Evolutionary conservation across 768 basidiomycete genomes (phyloP).

Genomic region (Lenzites betulinus): DNA sequence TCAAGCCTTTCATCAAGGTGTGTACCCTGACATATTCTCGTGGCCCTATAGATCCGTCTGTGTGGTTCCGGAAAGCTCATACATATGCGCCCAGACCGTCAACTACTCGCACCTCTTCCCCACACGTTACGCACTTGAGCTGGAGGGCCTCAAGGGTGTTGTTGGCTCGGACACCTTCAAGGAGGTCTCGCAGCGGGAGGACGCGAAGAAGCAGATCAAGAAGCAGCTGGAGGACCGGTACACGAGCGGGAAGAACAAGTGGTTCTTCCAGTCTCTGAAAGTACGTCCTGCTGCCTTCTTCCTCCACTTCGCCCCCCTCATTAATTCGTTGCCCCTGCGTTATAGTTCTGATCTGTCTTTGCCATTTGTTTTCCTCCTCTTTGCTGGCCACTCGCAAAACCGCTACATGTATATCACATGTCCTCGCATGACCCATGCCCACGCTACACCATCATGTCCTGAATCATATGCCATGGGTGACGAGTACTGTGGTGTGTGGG

Average conservation of each 20-base stretch:
- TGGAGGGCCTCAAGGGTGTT: conserved; percentile 90
- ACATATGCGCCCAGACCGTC: conserved; percentile 56
- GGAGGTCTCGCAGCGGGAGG: conserved; percentile 93
- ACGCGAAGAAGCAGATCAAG: conserved; percentile 95
- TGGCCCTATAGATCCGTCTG: neutral
- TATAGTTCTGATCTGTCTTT: conserved; percentile 17
- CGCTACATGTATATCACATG: conserved; percentile 26
- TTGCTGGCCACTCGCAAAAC: conserved; percentile 16
- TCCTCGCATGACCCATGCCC: conserved; percentile 31
- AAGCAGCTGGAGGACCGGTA: conserved; percentile 96
- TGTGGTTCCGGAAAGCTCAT: neutral
- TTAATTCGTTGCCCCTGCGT: neutral
- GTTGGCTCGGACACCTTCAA: conserved; percentile 92
- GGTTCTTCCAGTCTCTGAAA: conserved; percentile 91
- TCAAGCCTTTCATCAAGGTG: conserved; percentile 99
- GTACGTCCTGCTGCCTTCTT: conserved; percentile 42
- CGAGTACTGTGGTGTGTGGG: neutral
- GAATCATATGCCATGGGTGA: conserved; percentile 21
- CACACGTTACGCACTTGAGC: conserved; percentile 96
- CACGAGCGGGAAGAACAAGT: conserved; percentile 92
- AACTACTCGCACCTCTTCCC: conserved; percentile 99
- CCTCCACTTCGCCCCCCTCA: neutral
- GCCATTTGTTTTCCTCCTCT: conserved; percentile 1
- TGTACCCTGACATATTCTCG: conserved; percentile 26
- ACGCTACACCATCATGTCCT: conserved; percentile 12